Percentiles rank a stretch among this genome's conserved stretches.
Conservation (phyloP, 768 basidiomycete genomes). For the Lentinula aciculospora region DNA sequence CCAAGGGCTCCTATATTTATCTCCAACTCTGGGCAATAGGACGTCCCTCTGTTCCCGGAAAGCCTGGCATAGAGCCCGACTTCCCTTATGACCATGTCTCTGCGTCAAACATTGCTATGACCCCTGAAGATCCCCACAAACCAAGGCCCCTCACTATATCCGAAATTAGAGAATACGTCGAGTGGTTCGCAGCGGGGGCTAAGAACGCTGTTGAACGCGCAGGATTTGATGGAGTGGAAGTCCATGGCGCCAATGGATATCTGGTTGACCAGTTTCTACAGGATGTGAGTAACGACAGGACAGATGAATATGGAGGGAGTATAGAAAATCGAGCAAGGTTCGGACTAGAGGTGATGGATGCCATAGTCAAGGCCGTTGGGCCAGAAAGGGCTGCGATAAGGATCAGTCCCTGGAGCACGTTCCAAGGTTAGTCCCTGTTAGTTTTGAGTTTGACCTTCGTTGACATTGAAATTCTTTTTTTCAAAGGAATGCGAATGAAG, state of each 20-base stretch:
- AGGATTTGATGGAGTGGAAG: constrained; percentile 56
- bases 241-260: constrained; percentile 26
- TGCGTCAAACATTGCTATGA: constrained; percentile 15
- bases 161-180: constrained; percentile 35
- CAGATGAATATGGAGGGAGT: constrained; percentile 49
- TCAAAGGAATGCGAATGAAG: constrained; percentile 33
- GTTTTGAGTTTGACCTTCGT: not conserved
- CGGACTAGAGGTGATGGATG: constrained; percentile 38
- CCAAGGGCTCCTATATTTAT: constrained; percentile 29
- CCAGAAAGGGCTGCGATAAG: constrained; percentile 37
- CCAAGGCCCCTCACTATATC: constrained; percentile 28
- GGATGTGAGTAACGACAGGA: constrained; percentile 33
- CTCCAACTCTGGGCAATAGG: constrained; percentile 50
- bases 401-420: constrained; percentile 37
- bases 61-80: constrained; percentile 4
- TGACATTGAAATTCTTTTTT: constrained; percentile 4
- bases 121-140: not conserved
- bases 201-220: constrained; percentile 37
- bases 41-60: constrained; percentile 18
- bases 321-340: constrained; percentile 46
- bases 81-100: constrained; percentile 17
- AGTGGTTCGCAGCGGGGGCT: constrained; percentile 39
- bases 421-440: constrained; percentile 21
- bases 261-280: constrained; percentile 45
- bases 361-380: constrained; percentile 37